A percentile compares a stretch with the other conserved stretches of the same genome.
These are phyloP conservation scores for Penicillium desertorum DNA, from an alignment of 495 filamentous ascomycete species.

Conservation along the genomic window DNA sequence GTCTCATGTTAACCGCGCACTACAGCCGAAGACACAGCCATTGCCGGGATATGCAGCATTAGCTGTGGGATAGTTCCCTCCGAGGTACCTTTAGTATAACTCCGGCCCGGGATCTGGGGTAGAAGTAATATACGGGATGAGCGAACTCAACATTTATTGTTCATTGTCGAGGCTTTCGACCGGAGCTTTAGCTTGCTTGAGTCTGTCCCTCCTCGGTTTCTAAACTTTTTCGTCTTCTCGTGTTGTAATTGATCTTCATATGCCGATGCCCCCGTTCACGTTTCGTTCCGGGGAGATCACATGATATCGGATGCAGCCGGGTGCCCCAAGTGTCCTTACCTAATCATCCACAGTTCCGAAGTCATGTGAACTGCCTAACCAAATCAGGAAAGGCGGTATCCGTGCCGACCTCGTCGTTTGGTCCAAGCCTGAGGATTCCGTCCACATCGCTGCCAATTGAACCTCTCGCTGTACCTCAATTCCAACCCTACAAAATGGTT, in stretches of 20 bases:
- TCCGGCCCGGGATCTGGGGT: slow-evolving; percentile 8
- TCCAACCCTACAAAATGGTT: slow-evolving; percentile 70
- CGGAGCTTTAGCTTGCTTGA: neutral
- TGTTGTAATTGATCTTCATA: neutral
- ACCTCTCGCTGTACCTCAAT: slow-evolving; percentile 34
- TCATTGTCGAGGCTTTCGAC: neutral
- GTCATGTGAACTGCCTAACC: slow-evolving; percentile 17
- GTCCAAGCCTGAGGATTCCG: slow-evolving; percentile 25
- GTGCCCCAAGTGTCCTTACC: neutral
- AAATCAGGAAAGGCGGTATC: slow-evolving; percentile 31
- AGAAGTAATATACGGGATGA: neutral
- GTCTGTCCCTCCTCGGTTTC: neutral
- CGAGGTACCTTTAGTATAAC: slow-evolving; percentile 11
- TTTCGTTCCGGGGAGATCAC: slow-evolving; percentile 28
- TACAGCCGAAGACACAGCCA: slow-evolving; percentile 15
- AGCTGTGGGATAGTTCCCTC: slow-evolving; percentile 16
- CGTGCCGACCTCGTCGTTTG: slow-evolving; percentile 28
- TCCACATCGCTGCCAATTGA: slow-evolving; percentile 37
- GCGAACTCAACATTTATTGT: neutral
- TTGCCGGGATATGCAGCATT: slow-evolving; percentile 22
- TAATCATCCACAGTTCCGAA: slow-evolving; percentile 3
- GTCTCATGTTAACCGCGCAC: slow-evolving; percentile 10
- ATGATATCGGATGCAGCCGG: slow-evolving; percentile 20
- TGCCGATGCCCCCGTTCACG: neutral
- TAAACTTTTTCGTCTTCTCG: neutral